phyloP scores from a whole-genome alignment of 768 basidiomycete species.

The Suillus variegatus region DNA sequence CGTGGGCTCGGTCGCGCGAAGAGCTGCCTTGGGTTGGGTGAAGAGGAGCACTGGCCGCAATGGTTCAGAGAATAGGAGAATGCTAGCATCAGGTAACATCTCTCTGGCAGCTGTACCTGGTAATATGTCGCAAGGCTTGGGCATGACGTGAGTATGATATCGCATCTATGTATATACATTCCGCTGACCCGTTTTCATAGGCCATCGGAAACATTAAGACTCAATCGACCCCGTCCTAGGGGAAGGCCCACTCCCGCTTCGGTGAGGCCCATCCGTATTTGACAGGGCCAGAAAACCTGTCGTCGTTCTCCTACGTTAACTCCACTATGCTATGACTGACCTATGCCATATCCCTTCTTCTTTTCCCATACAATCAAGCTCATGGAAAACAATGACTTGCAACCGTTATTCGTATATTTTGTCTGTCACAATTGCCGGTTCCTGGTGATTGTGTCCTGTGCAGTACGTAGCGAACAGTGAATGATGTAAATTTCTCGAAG shows the following conservation, averaged over 20 bases:
- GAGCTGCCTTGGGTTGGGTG: constrained; percentile 62
- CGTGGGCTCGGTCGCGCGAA: constrained; percentile 54
- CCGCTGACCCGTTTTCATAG: constrained; percentile 24
- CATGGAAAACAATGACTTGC: background rate
- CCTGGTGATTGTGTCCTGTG: background rate
- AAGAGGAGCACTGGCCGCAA: constrained; percentile 59
- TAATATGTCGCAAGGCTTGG: constrained; percentile 34
- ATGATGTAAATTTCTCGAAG: background rate
- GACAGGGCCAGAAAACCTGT: constrained; percentile 9
- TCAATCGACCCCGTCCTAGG: constrained; percentile 48
- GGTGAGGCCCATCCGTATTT: constrained; percentile 27
- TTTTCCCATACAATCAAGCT: background rate
- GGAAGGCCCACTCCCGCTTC: constrained; percentile 41
- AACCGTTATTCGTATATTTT: background rate
- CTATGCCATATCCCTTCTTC: constrained; percentile 5
- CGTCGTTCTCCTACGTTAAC: background rate
- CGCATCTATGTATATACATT: background rate
- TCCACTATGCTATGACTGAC: background rate
- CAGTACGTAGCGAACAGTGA: background rate
- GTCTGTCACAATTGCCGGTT: background rate
- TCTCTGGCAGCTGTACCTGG: constrained; percentile 2
- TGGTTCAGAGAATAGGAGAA: constrained; percentile 54
- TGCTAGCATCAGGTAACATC: constrained; percentile 12
- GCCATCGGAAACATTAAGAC: constrained; percentile 41
- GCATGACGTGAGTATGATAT: constrained; percentile 60